phyloP scores from a whole-genome alignment of 1,139 yeast genomes.

The Petasospora rhodanensis region DNA sequence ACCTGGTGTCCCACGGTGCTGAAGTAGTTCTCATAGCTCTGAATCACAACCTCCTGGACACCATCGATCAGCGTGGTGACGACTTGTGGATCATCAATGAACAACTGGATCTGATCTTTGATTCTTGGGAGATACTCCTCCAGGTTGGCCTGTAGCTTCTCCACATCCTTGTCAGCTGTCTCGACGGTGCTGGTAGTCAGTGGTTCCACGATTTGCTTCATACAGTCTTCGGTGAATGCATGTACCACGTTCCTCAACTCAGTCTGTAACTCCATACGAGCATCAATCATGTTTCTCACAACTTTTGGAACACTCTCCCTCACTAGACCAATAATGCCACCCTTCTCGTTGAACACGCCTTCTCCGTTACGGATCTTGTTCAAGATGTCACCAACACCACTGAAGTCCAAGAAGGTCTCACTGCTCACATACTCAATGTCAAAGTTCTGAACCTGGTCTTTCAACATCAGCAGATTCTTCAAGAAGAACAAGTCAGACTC shows the following conservation, averaged over 20 bases:
- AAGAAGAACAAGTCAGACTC: slow-evolving; percentile 68
- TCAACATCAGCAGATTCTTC: slow-evolving; percentile 65
- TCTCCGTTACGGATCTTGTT: slow-evolving; percentile 36
- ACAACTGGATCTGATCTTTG: slow-evolving; percentile 43
- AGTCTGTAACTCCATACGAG: slow-evolving; percentile 68
- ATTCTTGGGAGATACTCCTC: slow-evolving; percentile 52
- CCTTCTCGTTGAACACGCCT: slow-evolving; percentile 24
- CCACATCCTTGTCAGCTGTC: slow-evolving; percentile 28
- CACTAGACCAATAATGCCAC: slow-evolving; percentile 54
- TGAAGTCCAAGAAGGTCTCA: slow-evolving; percentile 75
- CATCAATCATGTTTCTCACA: slow-evolving; percentile 83
- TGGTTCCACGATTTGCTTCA: slow-evolving; percentile 31
- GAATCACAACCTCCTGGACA: slow-evolving; percentile 50
- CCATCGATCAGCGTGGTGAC: slow-evolving; percentile 52
- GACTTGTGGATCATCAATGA: slow-evolving; percentile 42
- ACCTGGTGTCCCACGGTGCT: slow-evolving; percentile 18
- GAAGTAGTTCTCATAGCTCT: slow-evolving; percentile 43
- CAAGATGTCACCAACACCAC: slow-evolving; percentile 63
- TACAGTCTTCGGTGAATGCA: slow-evolving; percentile 47
- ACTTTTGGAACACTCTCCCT: slow-evolving; percentile 75
- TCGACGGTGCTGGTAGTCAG: slow-evolving; percentile 13
- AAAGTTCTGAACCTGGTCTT: slow-evolving; percentile 68
- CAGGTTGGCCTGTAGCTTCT: slow-evolving; percentile 46
- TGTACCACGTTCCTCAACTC: slow-evolving; percentile 70
- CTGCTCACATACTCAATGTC: slow-evolving; percentile 75